phyloP scores from a whole-genome alignment of 257 asterid species.

The Fraxinus anomala region DNA sequence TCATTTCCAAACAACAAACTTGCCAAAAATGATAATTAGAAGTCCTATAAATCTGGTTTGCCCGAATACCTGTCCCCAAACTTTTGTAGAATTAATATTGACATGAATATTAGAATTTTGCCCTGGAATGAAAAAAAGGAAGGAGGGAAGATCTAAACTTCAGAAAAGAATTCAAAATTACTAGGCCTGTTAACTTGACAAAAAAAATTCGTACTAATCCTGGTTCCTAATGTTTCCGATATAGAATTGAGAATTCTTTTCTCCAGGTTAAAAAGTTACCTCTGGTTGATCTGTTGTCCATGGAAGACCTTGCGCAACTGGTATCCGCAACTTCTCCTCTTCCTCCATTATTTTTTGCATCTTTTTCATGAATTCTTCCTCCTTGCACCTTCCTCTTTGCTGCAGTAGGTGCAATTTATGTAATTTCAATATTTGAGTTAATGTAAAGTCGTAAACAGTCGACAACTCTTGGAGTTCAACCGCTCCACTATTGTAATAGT shows the following conservation, averaged over 20 bases:
- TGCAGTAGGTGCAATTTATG: conserved; percentile 37
- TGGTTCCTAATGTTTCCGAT: conserved; percentile 2
- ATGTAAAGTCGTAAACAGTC: background rate
- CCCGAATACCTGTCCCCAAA: background rate
- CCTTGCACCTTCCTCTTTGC: conserved; percentile 89
- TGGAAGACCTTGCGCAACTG: conserved; percentile 95
- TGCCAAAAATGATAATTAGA: background rate
- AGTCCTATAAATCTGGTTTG: background rate
- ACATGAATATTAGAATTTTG: background rate
- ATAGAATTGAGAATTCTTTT: conserved; percentile 1
- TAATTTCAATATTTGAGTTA: conserved; percentile 3
- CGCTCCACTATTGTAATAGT: background rate
- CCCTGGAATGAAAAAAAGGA: background rate
- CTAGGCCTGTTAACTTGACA: conserved; percentile 1
- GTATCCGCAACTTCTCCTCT: conserved; percentile 80
- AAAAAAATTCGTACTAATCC: background rate
- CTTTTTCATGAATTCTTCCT: conserved; percentile 77
- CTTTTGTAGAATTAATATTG: background rate
- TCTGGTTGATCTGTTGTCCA: conserved; percentile 98
- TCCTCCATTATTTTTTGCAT: conserved; percentile 71
- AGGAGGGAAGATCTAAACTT: background rate
- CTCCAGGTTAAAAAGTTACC: conserved; percentile 45
- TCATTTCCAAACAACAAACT: background rate
- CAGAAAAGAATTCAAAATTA: conserved; percentile 1
- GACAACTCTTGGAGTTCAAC: background rate